phyloP scores from a whole-genome alignment of 148 eudicot genomes.

The Nepenthes mirabilis region DNA sequence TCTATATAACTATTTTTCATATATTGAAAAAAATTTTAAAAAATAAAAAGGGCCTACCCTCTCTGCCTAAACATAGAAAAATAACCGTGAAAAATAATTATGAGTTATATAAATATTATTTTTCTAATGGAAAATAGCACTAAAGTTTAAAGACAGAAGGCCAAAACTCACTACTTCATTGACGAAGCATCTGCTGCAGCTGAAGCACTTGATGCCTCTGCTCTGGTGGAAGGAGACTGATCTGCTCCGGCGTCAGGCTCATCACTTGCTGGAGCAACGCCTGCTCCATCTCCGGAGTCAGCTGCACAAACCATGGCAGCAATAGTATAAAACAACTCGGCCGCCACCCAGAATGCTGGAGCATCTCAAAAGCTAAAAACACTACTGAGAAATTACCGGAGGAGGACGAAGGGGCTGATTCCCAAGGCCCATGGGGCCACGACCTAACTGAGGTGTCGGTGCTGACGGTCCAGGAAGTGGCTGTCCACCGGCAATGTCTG shows the following conservation, averaged over 20 bases:
- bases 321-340: neutral
- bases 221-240: slow-evolving; percentile 60
- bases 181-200: slow-evolving; percentile 82
- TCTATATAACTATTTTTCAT: no score
- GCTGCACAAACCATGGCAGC: slow-evolving; percentile 22
- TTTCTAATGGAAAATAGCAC: no score
- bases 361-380: neutral
- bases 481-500: slow-evolving; percentile 26
- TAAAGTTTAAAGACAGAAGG: no score
- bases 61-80: no score
- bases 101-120: no score
- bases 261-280: slow-evolving; percentile 76
- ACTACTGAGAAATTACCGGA: slow-evolving; percentile 27
- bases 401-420: slow-evolving; percentile 55
- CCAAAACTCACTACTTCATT: slow-evolving; percentile 12
- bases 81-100: no score
- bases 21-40: no score
- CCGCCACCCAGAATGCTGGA: neutral
- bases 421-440: slow-evolving; percentile 40
- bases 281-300: slow-evolving; percentile 71
- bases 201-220: slow-evolving; percentile 83
- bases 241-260: slow-evolving; percentile 86
- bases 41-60: no score
- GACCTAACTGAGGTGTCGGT: slow-evolving; percentile 9
- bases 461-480: slow-evolving; percentile 45